phyloP scores from a whole-genome alignment of 306 rosid species.

The Cicer pinnatifidum region DNA sequence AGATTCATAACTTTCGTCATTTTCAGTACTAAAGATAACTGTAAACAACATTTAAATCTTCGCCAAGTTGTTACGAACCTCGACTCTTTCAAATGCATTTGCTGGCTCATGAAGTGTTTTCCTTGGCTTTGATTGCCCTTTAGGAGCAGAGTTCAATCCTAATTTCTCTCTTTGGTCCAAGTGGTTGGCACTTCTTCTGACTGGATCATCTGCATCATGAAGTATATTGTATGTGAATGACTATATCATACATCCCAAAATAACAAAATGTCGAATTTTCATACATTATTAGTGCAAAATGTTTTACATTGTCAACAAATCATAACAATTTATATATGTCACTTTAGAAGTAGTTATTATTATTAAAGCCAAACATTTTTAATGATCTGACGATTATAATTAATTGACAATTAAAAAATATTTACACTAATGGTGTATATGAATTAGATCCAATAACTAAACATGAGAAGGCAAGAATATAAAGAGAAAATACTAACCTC shows the following conservation, averaged over 20 bases:
- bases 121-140: constrained; percentile 55
- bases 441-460: background rate
- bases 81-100: constrained; percentile 73
- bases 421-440: no score
- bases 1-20: constrained; percentile 11
- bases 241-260: constrained; percentile 3
- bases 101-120: constrained; percentile 59
- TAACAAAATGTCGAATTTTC: no score
- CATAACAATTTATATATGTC: no score
- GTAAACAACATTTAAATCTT: constrained; percentile 11
- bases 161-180: constrained; percentile 83
- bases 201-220: constrained; percentile 58
- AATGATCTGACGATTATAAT: no score
- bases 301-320: no score
- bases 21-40: constrained; percentile 17
- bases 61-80: constrained; percentile 58
- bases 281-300: no score
- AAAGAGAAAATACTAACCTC: constrained; percentile 53
- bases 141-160: constrained; percentile 68
- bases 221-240: constrained; percentile 5
- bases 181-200: constrained; percentile 56
- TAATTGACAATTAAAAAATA: no score
- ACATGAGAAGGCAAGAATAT: constrained; percentile 4
- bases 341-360: no score
- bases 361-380: no score